Evolutionary conservation across 176 grass and related monocot species (phyloP), one percentile per base, ranked within the genome.

Genomic region (Alloteropsis semialata): DNA sequence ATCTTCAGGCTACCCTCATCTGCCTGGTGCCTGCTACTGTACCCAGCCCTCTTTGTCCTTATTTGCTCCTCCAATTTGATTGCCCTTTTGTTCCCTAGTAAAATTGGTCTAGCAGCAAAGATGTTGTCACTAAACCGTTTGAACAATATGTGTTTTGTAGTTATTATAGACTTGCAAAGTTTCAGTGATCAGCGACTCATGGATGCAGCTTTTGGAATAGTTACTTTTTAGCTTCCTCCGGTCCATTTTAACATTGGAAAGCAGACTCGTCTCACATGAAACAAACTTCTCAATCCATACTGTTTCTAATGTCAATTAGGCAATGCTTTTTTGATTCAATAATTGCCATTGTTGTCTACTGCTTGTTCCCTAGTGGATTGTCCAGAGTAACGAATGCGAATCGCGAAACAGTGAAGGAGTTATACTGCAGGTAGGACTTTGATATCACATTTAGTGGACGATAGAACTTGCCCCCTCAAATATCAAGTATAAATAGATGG

Each of bases 361-460:
- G 29, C 22, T 54, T 89, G 88, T 81, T 89, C 51, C 13, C 65
- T 90, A 85, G 88, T 18, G 56, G 69, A 72, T 90, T 90, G 72
- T 77, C 72, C 36, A 43, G 80, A 89, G 72, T 76, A 63, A 77
- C 55, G 63, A 65, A 63, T 48, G 66, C 65, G 65, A 72, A 90
- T 82, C 83, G n/a, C 0, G 17, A 65, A 66, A 86, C 73, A 86
- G 83, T 82, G 39, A 15, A 62, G 63, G 77, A 38, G 24, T 59
- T 78, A 72, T 50, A 82, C 78, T 73, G 65, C 65, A 41, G 74
- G 38, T 90, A 59, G 66, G 79, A 70, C 76, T 77, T 86, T 82
- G 73, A 86, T 82, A 50, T 82, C 88, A 73, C 46, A 86, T 86
- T 90, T 90, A 59, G 83, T 90, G 83, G 73, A 78, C 78, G 83